phyloP scores from a whole-genome alignment of 495 filamentous ascomycete species.

The Penicillium steckii region DNA sequence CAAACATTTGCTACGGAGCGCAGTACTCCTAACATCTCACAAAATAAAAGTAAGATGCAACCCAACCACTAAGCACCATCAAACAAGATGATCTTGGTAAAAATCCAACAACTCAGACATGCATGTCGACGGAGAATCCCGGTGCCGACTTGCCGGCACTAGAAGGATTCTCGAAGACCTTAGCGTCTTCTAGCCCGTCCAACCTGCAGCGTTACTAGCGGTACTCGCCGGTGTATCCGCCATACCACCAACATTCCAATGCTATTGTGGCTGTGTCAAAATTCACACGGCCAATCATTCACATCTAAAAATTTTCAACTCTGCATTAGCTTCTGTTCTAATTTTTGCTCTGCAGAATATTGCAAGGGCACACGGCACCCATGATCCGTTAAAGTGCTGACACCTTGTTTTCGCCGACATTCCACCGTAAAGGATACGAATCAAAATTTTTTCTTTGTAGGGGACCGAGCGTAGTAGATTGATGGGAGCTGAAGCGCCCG shows the following conservation, averaged over 20 bases:
- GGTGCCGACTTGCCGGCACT: slow-evolving; percentile 17
- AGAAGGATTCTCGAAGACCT: slow-evolving; percentile 19
- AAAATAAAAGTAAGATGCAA: neutral
- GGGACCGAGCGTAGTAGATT: neutral
- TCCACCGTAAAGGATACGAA: neutral
- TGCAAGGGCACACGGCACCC: slow-evolving; percentile 3
- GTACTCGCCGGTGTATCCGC: slow-evolving; percentile 10
- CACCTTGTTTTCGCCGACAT: neutral
- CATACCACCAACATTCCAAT: slow-evolving; percentile 9
- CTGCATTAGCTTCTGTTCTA: slow-evolving; percentile 20
- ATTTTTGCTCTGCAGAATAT: slow-evolving; percentile 8
- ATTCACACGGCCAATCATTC: slow-evolving; percentile 11
- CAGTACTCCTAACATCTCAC: neutral
- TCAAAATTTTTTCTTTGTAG: slow-evolving; percentile 4
- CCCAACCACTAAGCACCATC: neutral
- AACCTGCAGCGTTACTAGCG: slow-evolving; percentile 10
- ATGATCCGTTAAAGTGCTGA: slow-evolving; percentile 15
- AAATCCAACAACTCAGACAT: neutral
- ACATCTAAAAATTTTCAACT: slow-evolving; percentile 9
- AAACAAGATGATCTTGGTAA: neutral
- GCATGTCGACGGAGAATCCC: slow-evolving; percentile 14
- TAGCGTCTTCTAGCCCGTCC: slow-evolving; percentile 7
- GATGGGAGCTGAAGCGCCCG: neutral
- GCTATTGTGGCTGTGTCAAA: slow-evolving; percentile 9
- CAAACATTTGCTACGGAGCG: neutral